Base-by-base conservation (phyloP, 495 filamentous ascomycete species). In the Penicillium nucicola region DNA sequence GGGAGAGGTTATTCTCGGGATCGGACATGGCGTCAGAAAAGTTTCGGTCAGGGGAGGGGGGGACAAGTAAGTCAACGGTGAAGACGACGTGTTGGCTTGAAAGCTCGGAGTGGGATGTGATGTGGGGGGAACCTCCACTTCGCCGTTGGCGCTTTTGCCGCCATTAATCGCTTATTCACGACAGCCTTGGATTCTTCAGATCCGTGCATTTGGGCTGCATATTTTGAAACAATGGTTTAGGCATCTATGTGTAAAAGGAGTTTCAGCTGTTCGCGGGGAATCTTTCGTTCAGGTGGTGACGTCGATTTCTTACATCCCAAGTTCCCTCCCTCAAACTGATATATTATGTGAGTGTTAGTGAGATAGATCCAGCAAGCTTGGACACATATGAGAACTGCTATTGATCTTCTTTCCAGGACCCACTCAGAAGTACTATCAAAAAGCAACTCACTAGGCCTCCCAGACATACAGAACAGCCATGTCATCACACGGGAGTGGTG, bases 1-100 rank as follows among this genome's bases (percentile, higher is more conserved):
- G 77, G 17, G 67, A 77, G 37, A 83, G 83, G 55, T 58, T 42
- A 8, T 57, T 72, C 38, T 73, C 68, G 13, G 52, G 50, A 44
- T 55, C 57, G 42, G 65, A 55, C 36, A 67, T 65, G 50, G 52
- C 19, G 41, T 18, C 39, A 20, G 30, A 32, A 15, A 14, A 33
- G 36, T 31, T 36, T 38, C 37, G 32, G 46, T 19, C 2, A 35
- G 30, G 25, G 41, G 4, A 31, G 11, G 20, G 19, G 33, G 17
- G 25, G 20, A 22, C 25, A n/a, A n/a, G n/a, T n/a, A n/a, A 23
- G 18, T 30, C 19, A 14, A 34, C 15, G 46, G 30, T 43, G 53
- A 40, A 25, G 42, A 35, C 35, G 36, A 31, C 14, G 8, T 18
- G 23, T 40, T 52, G 35, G 23, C 12, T 42, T 32, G 42, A 35